phyloP scores from a whole-genome alignment of 2,329 filamentous ascomycete genomes.

The Phoma herbarum region DNA sequence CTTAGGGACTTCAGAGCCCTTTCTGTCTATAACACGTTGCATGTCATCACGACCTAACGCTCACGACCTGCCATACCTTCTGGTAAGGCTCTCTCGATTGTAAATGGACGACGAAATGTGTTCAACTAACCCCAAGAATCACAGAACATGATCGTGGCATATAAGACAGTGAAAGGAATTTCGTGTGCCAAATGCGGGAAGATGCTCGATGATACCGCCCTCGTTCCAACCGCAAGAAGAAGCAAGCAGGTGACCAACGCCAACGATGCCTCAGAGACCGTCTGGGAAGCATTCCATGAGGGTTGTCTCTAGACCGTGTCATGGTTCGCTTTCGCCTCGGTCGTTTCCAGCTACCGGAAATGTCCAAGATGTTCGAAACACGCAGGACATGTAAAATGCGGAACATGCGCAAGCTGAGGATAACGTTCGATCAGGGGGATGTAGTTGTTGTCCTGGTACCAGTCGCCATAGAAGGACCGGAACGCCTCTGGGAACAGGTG shows the following conservation, averaged over 20 bases:
- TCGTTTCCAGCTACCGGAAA: not conserved
- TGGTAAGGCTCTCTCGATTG: slow-evolving; percentile 37
- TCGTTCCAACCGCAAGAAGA: slow-evolving; percentile 45
- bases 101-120: not conserved
- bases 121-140: slow-evolving; percentile 22
- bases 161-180: slow-evolving; percentile 42
- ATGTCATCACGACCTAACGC: slow-evolving; percentile 43
- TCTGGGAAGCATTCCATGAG: slow-evolving; percentile 52
- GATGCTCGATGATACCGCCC: slow-evolving; percentile 37
- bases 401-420: not conserved
- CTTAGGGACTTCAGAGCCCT: slow-evolving; percentile 39
- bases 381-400: not conserved
- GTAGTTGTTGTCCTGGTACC: slow-evolving; percentile 36
- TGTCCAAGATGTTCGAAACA: not conserved
- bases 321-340: not conserved
- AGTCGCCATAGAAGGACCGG: slow-evolving; percentile 37
- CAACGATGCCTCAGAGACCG: slow-evolving; percentile 29
- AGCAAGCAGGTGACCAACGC: slow-evolving; percentile 31
- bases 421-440: slow-evolving; percentile 14
- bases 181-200: slow-evolving; percentile 47
- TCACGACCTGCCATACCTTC: slow-evolving; percentile 43
- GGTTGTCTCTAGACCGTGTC: slow-evolving; percentile 33
- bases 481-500: slow-evolving; percentile 38
- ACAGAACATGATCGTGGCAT: slow-evolving; percentile 53
- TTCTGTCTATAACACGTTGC: slow-evolving; percentile 44